A percentile compares a stretch with the other conserved stretches of the same genome.
Evolutionary conservation across 1,284 basidiomycete genomes (phyloP).

Genomic region (Boletus calvinii): DNA sequence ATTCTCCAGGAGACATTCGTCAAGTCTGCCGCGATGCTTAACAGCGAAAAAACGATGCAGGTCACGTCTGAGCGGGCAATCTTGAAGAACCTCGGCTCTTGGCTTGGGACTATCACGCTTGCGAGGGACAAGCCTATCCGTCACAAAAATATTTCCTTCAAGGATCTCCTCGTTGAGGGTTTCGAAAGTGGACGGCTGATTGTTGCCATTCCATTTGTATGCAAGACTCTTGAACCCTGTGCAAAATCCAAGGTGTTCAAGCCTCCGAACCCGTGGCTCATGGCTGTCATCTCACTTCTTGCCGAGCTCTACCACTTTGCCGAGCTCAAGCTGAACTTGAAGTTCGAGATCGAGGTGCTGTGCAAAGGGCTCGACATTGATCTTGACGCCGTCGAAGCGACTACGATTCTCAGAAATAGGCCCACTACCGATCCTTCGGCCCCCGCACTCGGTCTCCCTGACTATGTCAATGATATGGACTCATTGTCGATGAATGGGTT

Average conservation of each 20-base stretch:
- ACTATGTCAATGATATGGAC: conserved; percentile 71
- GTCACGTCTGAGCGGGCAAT: conserved; percentile 83
- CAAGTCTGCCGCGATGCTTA: conserved; percentile 84
- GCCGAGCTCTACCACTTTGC: conserved; percentile 97
- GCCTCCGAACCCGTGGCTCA: conserved; percentile 97
- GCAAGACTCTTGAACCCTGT: conserved; percentile 94
- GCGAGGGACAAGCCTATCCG: conserved; percentile 91
- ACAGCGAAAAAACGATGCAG: conserved; percentile 88
- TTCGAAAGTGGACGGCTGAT: conserved; percentile 91
- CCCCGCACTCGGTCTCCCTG: conserved; percentile 59
- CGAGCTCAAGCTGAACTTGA: conserved; percentile 94
- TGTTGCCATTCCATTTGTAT: conserved; percentile 97
- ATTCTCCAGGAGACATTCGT: conserved; percentile 92
- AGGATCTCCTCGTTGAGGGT: conserved; percentile 94
- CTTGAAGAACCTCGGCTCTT: conserved; percentile 93
- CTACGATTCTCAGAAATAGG: conserved; percentile 76
- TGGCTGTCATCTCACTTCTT: conserved; percentile 90
- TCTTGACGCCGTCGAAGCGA: conserved; percentile 84
- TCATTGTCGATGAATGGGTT: conserved; percentile 68
- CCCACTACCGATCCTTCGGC: conserved; percentile 51
- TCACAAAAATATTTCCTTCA: conserved; percentile 93
- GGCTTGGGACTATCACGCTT: conserved; percentile 93
- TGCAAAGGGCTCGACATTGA: conserved; percentile 92
- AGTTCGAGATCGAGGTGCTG: conserved; percentile 98
- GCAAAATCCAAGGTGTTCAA: conserved; percentile 89